Conservation (phyloP, 2,329 filamentous ascomycete genomes). For the Ophiostoma ulmi region DNA sequence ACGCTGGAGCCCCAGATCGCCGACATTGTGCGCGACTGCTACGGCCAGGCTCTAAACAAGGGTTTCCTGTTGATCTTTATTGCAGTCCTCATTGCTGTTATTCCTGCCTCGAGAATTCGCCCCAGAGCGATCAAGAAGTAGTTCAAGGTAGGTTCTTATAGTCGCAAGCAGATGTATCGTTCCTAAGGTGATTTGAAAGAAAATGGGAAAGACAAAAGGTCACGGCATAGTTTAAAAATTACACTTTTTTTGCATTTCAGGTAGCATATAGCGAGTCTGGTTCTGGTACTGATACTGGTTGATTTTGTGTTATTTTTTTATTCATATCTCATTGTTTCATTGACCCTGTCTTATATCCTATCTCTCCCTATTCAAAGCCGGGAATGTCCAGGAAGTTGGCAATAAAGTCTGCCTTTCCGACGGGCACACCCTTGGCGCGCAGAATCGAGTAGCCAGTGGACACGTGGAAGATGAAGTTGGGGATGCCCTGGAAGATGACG, state of each 20-base stretch:
- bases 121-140: neutral
- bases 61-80: slow-evolving; percentile 6
- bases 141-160: neutral
- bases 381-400: slow-evolving; percentile 23
- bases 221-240: neutral
- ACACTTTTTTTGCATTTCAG: neutral
- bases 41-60: slow-evolving; percentile 10
- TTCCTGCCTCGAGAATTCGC: slow-evolving; percentile 2
- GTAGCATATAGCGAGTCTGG: neutral
- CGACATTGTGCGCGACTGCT: slow-evolving; percentile 12
- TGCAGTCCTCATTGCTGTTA: neutral
- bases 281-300: neutral
- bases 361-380: slow-evolving; percentile 15
- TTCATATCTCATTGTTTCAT: neutral
- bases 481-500: slow-evolving; percentile 42
- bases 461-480: slow-evolving; percentile 58
- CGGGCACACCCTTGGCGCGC: slow-evolving; percentile 49
- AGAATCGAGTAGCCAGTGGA: slow-evolving; percentile 53
- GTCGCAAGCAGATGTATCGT: neutral
- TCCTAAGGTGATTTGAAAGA: neutral
- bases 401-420: slow-evolving; percentile 55
- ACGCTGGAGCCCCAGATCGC: slow-evolving; percentile 6
- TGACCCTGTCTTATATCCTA: neutral
- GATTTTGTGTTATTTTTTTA: neutral
- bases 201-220: neutral